Conservation (phyloP, 2,329 filamentous ascomycete genomes). For the Cordyceps javanica region DNA sequence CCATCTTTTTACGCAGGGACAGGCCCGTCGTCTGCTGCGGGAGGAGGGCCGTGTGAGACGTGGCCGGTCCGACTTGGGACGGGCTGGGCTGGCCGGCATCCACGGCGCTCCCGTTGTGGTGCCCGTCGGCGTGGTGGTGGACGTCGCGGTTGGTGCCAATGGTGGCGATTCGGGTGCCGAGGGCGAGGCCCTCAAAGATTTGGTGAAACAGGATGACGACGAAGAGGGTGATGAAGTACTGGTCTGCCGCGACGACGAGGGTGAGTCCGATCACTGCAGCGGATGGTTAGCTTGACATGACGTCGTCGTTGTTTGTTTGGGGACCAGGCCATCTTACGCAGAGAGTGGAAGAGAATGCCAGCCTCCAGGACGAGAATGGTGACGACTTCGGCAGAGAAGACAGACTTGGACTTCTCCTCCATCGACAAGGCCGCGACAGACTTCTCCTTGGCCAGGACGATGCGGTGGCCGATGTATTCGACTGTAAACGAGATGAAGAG, state of each 20-base stretch:
- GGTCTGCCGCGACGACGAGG: slow-evolving; percentile 53
- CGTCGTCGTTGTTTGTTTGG: not conserved
- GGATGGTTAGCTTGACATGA: not conserved
- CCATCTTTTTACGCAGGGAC: slow-evolving; percentile 44
- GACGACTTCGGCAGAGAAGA: slow-evolving; percentile 42
- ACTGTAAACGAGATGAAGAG: slow-evolving; percentile 66
- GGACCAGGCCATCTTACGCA: slow-evolving; percentile 40
- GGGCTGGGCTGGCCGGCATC: slow-evolving; percentile 17
- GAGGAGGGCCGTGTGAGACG: slow-evolving; percentile 14
- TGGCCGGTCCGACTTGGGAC: slow-evolving; percentile 12
- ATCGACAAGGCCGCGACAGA: slow-evolving; percentile 20
- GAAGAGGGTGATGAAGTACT: slow-evolving; percentile 51
- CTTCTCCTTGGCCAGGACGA: slow-evolving; percentile 38
- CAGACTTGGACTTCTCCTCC: slow-evolving; percentile 20
- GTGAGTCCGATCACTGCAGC: slow-evolving; percentile 55
- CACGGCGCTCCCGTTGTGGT: not conserved
- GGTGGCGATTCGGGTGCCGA: slow-evolving; percentile 63
- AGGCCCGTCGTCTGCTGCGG: slow-evolving; percentile 19
- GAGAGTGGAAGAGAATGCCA: slow-evolving; percentile 69
- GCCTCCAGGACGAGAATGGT: slow-evolving; percentile 65
- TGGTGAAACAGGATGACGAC: slow-evolving; percentile 72
- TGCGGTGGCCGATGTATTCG: slow-evolving; percentile 59
- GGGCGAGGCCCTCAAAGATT: slow-evolving; percentile 70
- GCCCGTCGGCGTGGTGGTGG: not conserved
- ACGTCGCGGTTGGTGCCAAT: slow-evolving; percentile 33